Conservation (phyloP, 768 basidiomycete genomes). For the Candolleomyces efflorescens region DNA sequence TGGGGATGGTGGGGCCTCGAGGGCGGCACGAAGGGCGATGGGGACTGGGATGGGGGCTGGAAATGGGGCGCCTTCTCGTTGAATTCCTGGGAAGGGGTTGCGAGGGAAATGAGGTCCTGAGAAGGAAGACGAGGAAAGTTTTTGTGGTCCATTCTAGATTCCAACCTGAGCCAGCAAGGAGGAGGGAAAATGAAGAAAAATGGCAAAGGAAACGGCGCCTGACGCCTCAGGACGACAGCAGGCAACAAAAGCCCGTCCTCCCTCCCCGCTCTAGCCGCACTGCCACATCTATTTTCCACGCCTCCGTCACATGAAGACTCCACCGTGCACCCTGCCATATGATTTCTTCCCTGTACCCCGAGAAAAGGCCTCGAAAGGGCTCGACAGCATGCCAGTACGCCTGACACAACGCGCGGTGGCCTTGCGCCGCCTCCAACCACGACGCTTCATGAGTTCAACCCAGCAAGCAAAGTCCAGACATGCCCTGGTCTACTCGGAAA, state of each 20-base stretch:
- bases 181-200: conserved; percentile 10
- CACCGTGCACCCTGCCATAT: not conserved
- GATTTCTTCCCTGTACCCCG: not conserved
- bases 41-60: not conserved
- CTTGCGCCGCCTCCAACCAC: not conserved
- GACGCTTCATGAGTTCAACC: not conserved
- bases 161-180: conserved; percentile 17
- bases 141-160: conserved; percentile 7
- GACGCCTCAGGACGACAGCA: conserved; percentile 10
- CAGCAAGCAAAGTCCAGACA: conserved; percentile 41
- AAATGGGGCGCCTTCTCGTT: conserved; percentile 12
- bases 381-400: not conserved
- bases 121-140: conserved; percentile 17
- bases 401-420: not conserved
- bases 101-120: conserved; percentile 26
- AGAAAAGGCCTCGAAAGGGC: not conserved
- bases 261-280: not conserved
- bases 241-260: conserved; percentile 8
- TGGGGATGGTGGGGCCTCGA: not conserved
- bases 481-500: conserved; percentile 62
- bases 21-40: not conserved
- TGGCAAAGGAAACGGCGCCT: conserved; percentile 13
- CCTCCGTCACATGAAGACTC: not conserved
- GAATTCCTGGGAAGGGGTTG: conserved; percentile 10
- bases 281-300: not conserved